Evolutionary conservation across 2,329 filamentous ascomycete species (phyloP), one percentile per base, ranked within the genome.

Genomic region (Xylogone sp.): DNA sequence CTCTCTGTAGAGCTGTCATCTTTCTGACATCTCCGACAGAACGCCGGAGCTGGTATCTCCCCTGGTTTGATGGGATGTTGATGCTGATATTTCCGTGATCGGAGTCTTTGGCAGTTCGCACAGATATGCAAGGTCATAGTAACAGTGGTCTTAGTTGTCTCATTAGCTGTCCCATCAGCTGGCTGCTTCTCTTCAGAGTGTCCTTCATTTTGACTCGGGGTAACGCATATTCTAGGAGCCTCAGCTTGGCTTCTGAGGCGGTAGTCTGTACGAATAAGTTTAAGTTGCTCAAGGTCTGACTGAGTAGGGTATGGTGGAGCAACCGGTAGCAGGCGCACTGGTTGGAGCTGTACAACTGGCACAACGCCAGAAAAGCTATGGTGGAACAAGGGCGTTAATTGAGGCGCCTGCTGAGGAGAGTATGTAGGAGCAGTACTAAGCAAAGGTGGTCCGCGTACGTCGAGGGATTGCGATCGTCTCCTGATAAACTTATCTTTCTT

Each of bases 101-200:
- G 67, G 5, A 69, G 60, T 20, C 64, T 66, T 20, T 70, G 69
- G 51, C 74, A 76, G 21, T 67, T 60, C 42, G 66, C 71, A 59
- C 76, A 79, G 19, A 76, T 69, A 53, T 68, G 67, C 49, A 75
- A 73, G 9, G 54, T 57, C 8, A 62, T 52, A 22, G 53, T 56
- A 29, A 58, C 55, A 3, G 65, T 62, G 59, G 63, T 65, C 65
- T 68, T 65, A 24, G 59, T 29, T 20, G 19, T 31, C 10, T 45
- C 27, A 18, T 49, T 39, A n/a, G 31, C 16, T 16, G 21, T 45
- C 20, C n/a, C 42, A 19, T 13, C 20, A 9, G 10, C n/a, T 16
- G 8, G 10, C 34, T 39, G 34, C 8, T n/a, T n/a, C n/a, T n/a
- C n/a, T n/a, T n/a, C n/a, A n/a, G n/a, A n/a, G n/a, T n/a, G n/a